Conservation (phyloP, 179 eudicot genomes). For the Vitellaria paradoxa region DNA sequence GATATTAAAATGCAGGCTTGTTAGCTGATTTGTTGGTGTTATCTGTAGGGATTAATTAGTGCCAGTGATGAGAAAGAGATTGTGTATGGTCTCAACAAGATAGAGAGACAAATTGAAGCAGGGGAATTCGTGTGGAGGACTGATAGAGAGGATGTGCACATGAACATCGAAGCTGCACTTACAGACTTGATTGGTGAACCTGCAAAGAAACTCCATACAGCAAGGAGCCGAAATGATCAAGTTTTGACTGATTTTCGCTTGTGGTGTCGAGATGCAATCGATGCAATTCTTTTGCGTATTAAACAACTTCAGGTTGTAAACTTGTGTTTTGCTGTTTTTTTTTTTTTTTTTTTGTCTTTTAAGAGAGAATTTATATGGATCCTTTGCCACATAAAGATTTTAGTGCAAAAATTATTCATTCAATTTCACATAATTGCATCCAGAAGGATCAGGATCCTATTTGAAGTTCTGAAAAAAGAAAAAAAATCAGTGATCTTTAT, state of each 20-base stretch:
- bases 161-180: conserved; percentile 98
- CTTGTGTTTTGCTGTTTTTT: conserved; percentile 34
- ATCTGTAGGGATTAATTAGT: conserved; percentile 65
- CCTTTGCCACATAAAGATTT: not conserved
- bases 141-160: conserved; percentile 98
- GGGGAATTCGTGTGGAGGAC: conserved; percentile 93
- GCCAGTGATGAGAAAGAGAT: conserved; percentile 65
- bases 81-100: conserved; percentile 65
- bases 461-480: no score
- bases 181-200: conserved; percentile 98
- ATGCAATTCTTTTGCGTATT: conserved; percentile 46
- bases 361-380: not conserved
- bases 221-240: conserved; percentile 98
- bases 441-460: not conserved
- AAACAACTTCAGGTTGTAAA: conserved; percentile 70
- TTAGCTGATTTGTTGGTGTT: conserved; percentile 12
- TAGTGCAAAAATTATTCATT: not conserved
- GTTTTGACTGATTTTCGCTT: conserved; percentile 91
- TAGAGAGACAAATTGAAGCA: conserved; percentile 68
- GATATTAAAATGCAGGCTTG: not conserved
- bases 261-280: conserved; percentile 97
- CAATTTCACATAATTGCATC: not conserved
- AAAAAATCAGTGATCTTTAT: not conserved
- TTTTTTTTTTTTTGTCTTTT: not conserved
- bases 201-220: conserved; percentile 98